Base-by-base conservation (phyloP, 2,329 filamentous ascomycete genomes). In the Diaporthe vexans region DNA sequence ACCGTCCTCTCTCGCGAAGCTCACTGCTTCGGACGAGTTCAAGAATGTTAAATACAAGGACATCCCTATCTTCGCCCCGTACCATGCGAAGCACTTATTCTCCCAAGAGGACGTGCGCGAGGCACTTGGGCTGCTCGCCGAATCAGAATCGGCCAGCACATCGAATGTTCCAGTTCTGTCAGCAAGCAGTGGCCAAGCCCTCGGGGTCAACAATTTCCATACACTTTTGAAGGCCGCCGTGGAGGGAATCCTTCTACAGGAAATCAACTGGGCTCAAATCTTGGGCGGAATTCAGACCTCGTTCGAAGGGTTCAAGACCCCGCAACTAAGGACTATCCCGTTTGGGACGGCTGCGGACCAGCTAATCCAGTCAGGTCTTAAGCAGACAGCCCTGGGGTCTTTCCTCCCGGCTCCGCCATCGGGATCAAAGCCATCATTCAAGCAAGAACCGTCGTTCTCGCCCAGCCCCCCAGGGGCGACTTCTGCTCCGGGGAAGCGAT, bases 51-150 rank as follows among this genome's bases (percentile, higher is more conserved):
- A 84, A 76, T 82, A 84, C 21, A 85, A 84, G 19, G 81, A 84
- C 1, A 85, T 90, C 58, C 87, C 89, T 0, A 85, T 91, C 33
- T 87, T 88, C 75, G 89, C 87, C 0, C 89, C 89, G 10, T 91
- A 90, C 77, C 89, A 91, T 78, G 87, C 89, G 43, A 76, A 85
- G 1, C 88, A 90, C 79, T 82, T 91, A 24, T 85, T 90, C 78
- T 82, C 82, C 0, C 76, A 78, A n/a, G 80, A 79, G n/a, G 84
- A 89, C 73, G 80, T 89, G 84, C 87, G 76, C 13, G 71, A 68
- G 15, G 58, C 67, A 19, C 85, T 86, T 54, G 85, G 86, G 7
- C 82, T 81, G 61, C 86, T 85, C 9, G 80, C 89, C 9, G 82
- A 84, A 9, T 85, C 83, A 68, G 80, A 84, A 8, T 79, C 89